Percentiles rank a stretch among this genome's conserved stretches.
Evolutionary conservation across 2,329 filamentous ascomycete species (phyloP).

Genomic region (Diaporthe sp.): DNA sequence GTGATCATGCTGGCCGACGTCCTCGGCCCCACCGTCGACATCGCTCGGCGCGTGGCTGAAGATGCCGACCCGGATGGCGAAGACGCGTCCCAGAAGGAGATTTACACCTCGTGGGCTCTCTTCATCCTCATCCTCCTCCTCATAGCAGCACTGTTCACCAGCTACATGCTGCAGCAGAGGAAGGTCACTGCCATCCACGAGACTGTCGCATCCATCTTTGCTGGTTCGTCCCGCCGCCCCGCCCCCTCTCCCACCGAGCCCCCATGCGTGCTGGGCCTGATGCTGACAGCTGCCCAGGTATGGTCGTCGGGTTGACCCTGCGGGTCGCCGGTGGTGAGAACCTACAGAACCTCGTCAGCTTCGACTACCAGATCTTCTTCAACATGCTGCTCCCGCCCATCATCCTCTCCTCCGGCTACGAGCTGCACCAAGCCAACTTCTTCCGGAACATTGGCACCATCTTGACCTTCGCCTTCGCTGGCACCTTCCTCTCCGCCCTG

Average conservation of each 20-base stretch:
- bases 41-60: conserved; percentile 54
- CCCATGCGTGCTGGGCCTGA: neutral
- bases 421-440: conserved; percentile 98
- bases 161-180: conserved; percentile 95
- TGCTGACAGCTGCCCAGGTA: conserved; percentile 67
- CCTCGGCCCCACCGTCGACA: conserved; percentile 49
- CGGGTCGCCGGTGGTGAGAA: conserved; percentile 83
- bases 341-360: conserved; percentile 91
- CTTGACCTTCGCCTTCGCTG: conserved; percentile 95
- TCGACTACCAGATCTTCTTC: conserved; percentile 99
- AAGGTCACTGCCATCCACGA: conserved; percentile 98
- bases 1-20: conserved; percentile 49
- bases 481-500: conserved; percentile 96
- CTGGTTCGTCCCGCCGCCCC: conserved; percentile 65
- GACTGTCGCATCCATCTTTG: conserved; percentile 98
- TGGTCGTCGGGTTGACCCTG: conserved; percentile 92
- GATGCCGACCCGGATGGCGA: conserved; percentile 65
- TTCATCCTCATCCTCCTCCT: conserved; percentile 97
- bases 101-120: conserved; percentile 95
- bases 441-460: conserved; percentile 98
- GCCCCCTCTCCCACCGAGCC: conserved; percentile 4
- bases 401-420: conserved; percentile 96
- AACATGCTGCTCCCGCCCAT: conserved; percentile 98
- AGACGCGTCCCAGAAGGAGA: conserved; percentile 91
- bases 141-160: conserved; percentile 94